These are phyloP conservation scores for Pelargonium fulgidum DNA, from an alignment of 441 rosid genomes.

Conservation along the genomic window DNA sequence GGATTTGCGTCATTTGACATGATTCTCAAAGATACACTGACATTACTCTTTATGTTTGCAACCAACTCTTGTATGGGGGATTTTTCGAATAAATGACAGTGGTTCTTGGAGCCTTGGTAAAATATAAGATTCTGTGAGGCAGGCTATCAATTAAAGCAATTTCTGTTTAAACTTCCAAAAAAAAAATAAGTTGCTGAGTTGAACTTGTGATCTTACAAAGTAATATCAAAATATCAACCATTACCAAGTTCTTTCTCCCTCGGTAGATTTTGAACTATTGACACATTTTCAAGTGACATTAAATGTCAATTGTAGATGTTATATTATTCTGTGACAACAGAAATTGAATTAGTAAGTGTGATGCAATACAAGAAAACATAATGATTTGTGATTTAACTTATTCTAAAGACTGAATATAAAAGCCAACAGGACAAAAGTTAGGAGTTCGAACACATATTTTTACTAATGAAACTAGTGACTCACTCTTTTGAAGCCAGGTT, in stretches of 20 bases:
- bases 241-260: not conserved
- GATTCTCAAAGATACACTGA: no score
- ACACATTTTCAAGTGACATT: no score
- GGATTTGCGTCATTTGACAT: no score
- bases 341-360: not conserved
- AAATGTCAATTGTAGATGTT: not conserved
- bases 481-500: conserved; percentile 81
- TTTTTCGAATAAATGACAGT: not conserved
- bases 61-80: no score
- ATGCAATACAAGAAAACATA: not conserved
- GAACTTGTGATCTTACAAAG: not conserved
- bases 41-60: no score
- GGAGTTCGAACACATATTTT: no score
- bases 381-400: not conserved
- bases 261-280: not conserved
- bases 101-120: not conserved
- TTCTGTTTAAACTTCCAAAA: not conserved
- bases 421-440: no score
- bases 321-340: not conserved
- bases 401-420: not conserved
- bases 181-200: not conserved
- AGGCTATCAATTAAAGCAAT: not conserved
- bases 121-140: not conserved
- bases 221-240: not conserved
- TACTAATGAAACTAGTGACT: conserved; percentile 12